Conservation (phyloP, 75 land plant species). For the Picea glauca region DNA sequence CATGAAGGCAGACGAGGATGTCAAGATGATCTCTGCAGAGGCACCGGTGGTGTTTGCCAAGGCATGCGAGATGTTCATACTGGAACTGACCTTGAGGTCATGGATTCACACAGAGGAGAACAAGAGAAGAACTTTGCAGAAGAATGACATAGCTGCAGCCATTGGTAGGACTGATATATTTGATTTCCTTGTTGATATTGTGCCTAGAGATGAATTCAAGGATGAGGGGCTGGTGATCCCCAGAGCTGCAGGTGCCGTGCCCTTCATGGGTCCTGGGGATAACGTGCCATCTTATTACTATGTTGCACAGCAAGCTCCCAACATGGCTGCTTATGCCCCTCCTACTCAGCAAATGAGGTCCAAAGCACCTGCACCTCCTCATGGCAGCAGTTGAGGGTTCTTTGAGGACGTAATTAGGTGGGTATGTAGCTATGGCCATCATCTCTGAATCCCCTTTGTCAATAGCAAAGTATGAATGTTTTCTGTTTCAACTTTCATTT, state of each 20-base stretch:
- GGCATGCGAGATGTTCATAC: constrained; percentile 88
- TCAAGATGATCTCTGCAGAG: constrained; percentile 86
- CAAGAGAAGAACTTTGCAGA: constrained; percentile 83
- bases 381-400: not conserved
- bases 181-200: constrained; percentile 83
- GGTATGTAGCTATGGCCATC: not conserved
- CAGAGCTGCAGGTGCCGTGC: constrained; percentile 30
- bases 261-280: constrained; percentile 27
- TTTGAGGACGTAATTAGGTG: not conserved
- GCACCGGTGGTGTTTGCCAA: constrained; percentile 82
- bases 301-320: constrained; percentile 16
- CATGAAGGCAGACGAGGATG: constrained; percentile 79
- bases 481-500: too few relatives aligned
- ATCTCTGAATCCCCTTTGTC: not conserved
- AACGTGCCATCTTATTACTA: constrained; percentile 61
- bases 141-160: constrained; percentile 87
- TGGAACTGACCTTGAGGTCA: constrained; percentile 73
- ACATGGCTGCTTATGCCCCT: constrained; percentile 16
- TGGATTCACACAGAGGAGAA: constrained; percentile 93
- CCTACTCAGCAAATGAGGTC: constrained; percentile 17
- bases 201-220: constrained; percentile 82
- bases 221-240: constrained; percentile 52
- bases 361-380: not conserved
- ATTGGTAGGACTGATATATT: constrained; percentile 83
- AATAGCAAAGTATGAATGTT: too few relatives aligned